Evolutionary conservation across 1,284 basidiomycete species (phyloP).

Genomic region (Erythrobasidium hasegawianum): DNA sequence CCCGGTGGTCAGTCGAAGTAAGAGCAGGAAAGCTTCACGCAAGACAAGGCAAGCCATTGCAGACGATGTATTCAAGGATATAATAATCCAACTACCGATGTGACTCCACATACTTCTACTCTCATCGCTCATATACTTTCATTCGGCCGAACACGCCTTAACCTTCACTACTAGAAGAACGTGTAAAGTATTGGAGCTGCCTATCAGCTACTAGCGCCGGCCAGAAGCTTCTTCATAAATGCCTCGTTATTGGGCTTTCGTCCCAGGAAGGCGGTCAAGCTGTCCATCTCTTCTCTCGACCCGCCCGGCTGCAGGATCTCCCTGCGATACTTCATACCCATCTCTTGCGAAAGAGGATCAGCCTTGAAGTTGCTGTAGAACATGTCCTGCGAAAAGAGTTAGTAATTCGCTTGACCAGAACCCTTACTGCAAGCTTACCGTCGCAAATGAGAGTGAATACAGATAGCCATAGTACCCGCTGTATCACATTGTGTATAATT

Average conservation of each 20-base stretch:
- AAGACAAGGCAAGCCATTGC: too few species aligned
- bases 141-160: too few species aligned
- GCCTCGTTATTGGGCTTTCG: slow-evolving; percentile 70
- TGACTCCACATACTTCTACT: too few species aligned
- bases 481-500: too few species aligned
- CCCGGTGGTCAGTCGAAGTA: slow-evolving; percentile 71
- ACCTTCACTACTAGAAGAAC: too few species aligned
- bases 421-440: not conserved
- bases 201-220: slow-evolving; percentile 3
- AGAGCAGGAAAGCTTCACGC: not conserved
- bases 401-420: slow-evolving; percentile 1
- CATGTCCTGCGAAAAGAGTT: slow-evolving; percentile 6
- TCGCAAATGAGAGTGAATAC: slow-evolving; percentile 25
- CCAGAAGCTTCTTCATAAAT: slow-evolving; percentile 61
- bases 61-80: too few species aligned
- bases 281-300: slow-evolving; percentile 59
- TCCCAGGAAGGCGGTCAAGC: slow-evolving; percentile 68
- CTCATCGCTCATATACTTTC: too few species aligned
- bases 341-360: slow-evolving; percentile 17
- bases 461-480: slow-evolving; percentile 61
- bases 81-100: too few species aligned
- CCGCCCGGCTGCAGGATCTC: slow-evolving; percentile 59
- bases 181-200: too few species aligned
- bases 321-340: slow-evolving; percentile 53
- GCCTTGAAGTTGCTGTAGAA: slow-evolving; percentile 23